phyloP scores from a whole-genome alignment of 2,329 filamentous ascomycete genomes.

The Fusarium sp. region DNA sequence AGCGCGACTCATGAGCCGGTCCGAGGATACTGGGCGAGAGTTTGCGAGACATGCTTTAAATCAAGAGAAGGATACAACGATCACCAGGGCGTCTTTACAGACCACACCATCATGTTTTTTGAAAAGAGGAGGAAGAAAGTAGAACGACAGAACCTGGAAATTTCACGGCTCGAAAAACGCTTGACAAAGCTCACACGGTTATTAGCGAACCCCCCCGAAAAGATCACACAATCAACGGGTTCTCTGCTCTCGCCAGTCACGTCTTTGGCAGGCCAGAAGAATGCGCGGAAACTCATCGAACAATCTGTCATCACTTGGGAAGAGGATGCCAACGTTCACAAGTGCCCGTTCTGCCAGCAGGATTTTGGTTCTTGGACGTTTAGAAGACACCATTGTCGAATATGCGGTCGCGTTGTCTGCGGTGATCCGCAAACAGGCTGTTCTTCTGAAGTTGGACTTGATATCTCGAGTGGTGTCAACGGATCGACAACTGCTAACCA shows the following conservation, averaged over 20 bases:
- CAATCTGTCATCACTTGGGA: slow-evolving; percentile 97
- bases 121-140: slow-evolving; percentile 80
- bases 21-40: slow-evolving; percentile 90
- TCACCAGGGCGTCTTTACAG: slow-evolving; percentile 76
- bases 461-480: slow-evolving; percentile 68
- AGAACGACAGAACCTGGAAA: slow-evolving; percentile 87
- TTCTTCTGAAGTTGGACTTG: slow-evolving; percentile 85
- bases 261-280: slow-evolving; percentile 75
- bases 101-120: slow-evolving; percentile 79
- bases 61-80: slow-evolving; percentile 96
- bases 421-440: slow-evolving; percentile 87
- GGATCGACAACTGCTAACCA: slow-evolving; percentile 33
- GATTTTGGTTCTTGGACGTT: slow-evolving; percentile 96
- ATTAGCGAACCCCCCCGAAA: slow-evolving; percentile 79
- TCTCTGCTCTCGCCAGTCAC: slow-evolving; percentile 72
- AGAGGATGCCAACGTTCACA: slow-evolving; percentile 82
- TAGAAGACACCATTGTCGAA: slow-evolving; percentile 91
- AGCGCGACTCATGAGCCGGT: slow-evolving; percentile 91
- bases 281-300: slow-evolving; percentile 83
- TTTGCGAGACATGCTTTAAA: slow-evolving; percentile 99
- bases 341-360: slow-evolving; percentile 95
- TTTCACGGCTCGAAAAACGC: slow-evolving; percentile 90
- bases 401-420: slow-evolving; percentile 94
- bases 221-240: slow-evolving; percentile 62
- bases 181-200: slow-evolving; percentile 90